Percentiles rank a stretch among this genome's conserved stretches.
These are phyloP conservation scores for Rhizopus arrhizus DNA, from an alignment of 371 early-diverging fungal species.

Conservation along the genomic window DNA sequence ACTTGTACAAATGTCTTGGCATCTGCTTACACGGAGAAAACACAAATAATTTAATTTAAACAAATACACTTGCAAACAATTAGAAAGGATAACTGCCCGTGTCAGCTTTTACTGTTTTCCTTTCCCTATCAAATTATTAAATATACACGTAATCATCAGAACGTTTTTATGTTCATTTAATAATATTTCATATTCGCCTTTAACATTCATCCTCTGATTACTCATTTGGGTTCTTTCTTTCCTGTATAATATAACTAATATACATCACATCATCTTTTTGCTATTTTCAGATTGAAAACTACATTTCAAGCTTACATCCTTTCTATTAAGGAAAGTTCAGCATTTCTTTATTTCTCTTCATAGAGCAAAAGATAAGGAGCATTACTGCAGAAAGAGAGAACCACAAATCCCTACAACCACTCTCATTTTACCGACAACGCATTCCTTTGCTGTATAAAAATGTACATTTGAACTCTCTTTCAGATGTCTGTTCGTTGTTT, in stretches of 20 bases:
- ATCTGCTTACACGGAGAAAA: conserved; percentile 8
- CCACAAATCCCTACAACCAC: background rate
- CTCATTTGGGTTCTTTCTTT: background rate
- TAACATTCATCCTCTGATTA: background rate
- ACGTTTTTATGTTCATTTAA: background rate
- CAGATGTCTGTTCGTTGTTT: conserved; percentile 1
- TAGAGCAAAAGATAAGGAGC: background rate
- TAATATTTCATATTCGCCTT: conserved; percentile 1
- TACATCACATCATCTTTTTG: background rate
- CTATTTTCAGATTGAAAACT: conserved; percentile 3
- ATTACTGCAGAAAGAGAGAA: background rate
- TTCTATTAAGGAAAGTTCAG: conserved; percentile 1
- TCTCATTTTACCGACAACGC: background rate
- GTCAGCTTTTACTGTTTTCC: no score
- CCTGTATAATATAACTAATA: background rate
- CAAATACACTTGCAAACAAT: background rate
- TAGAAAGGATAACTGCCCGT: no score
- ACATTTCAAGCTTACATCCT: conserved; percentile 1
- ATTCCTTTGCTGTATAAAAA: background rate
- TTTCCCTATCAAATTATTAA: background rate
- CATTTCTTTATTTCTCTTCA: background rate
- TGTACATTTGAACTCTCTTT: background rate
- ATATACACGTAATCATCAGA: background rate
- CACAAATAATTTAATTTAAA: background rate
- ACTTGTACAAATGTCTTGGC: conserved; percentile 47